These are phyloP conservation scores for Lindgomyces ingoldianus DNA, from an alignment of 495 filamentous ascomycete genomes.

Conservation along the genomic window DNA sequence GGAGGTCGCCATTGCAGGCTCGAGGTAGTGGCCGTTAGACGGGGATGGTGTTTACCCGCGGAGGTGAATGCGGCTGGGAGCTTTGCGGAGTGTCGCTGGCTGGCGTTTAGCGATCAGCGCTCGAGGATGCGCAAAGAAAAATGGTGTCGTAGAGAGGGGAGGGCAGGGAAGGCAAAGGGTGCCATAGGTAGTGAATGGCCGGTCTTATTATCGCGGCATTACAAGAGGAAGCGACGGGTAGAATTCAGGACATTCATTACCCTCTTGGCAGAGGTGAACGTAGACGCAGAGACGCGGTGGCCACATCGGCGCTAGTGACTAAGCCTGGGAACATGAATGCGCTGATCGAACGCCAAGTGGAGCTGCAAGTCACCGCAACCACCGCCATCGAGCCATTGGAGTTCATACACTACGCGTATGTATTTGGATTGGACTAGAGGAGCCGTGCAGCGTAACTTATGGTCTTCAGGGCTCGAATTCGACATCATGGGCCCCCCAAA, in stretches of 20 bases:
- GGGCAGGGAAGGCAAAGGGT: neutral
- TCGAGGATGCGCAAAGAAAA: neutral
- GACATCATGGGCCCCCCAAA: conserved; percentile 51
- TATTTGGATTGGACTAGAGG: neutral
- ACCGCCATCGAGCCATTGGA: conserved; percentile 22
- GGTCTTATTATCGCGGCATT: conserved; percentile 6
- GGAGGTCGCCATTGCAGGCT: conserved; percentile 44
- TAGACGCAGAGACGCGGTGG: neutral
- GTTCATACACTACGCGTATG: conserved; percentile 16
- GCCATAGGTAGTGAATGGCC: conserved; percentile 9
- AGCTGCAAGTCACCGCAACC: neutral
- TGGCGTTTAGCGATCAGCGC: neutral
- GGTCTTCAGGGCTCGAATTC: conserved; percentile 16
- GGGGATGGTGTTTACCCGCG: neutral
- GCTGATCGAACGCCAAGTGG: neutral
- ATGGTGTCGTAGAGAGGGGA: conserved; percentile 1
- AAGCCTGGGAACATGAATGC: neutral
- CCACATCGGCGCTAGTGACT: neutral
- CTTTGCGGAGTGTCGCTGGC: neutral
- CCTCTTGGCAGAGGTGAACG: neutral
- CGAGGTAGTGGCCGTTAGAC: neutral
- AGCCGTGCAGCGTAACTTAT: conserved; percentile 1
- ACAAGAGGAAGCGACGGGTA: neutral
- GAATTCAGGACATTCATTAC: neutral
- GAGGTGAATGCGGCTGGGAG: neutral